Conservation (phyloP, 192 early-diverging fungal genomes). For the Entomortierella lignicola region DNA sequence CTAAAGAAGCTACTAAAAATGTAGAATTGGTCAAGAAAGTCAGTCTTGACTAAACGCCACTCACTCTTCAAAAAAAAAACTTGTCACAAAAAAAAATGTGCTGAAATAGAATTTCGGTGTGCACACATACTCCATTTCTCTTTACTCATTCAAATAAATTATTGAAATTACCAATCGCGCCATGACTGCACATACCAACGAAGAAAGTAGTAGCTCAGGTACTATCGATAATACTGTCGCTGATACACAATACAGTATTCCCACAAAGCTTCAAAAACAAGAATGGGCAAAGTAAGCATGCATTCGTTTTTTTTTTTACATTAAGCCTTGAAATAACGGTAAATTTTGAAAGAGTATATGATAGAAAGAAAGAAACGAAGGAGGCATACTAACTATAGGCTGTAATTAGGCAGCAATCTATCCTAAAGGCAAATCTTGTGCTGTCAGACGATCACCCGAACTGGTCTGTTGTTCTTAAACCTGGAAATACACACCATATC, state of each 20-base stretch:
- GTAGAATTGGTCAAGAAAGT: too few species aligned
- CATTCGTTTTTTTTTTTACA: too few species aligned
- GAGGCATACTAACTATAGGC: too few species aligned
- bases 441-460: slow-evolving; percentile 31
- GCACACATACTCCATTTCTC: background rate
- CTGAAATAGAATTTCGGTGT: too few species aligned
- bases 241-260: slow-evolving; percentile 20
- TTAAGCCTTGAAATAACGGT: too few species aligned
- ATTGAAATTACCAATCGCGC: background rate
- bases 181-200: background rate
- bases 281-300: slow-evolving; percentile 46
- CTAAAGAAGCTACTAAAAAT: too few species aligned
- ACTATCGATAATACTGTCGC: background rate
- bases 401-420: slow-evolving; percentile 20
- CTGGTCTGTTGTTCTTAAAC: slow-evolving; percentile 26
- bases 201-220: background rate
- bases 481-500: slow-evolving; percentile 8
- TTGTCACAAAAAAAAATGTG: too few species aligned
- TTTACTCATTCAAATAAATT: background rate
- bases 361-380: too few species aligned
- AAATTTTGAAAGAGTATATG: too few species aligned
- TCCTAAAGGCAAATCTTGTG: slow-evolving; percentile 27
- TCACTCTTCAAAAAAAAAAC: too few species aligned
- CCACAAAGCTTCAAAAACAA: slow-evolving; percentile 30
- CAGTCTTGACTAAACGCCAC: too few species aligned